Evolutionary conservation across 1,284 basidiomycete species (phyloP), one percentile per base, ranked within the genome.

Genomic region (Heterobasidion irregulare): DNA sequence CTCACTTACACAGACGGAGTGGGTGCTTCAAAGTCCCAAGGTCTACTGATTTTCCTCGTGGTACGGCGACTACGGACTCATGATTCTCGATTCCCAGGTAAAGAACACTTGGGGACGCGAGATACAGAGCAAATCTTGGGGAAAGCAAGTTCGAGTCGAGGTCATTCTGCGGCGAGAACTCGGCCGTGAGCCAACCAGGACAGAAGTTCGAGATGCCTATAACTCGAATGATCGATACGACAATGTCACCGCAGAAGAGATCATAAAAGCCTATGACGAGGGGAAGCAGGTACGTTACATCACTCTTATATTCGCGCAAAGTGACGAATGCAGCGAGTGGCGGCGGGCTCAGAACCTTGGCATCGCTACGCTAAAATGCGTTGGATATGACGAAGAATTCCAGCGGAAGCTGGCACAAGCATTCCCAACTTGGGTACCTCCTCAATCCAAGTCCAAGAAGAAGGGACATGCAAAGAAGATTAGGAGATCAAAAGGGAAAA

Each of bases 381-480:
- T 65, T 13, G 63, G 56, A 3, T 65, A 64, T 33, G 65, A 65
- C 52, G 56, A 59, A 16, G 54, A 33, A 3, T 61, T 66, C 46
- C 59, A 64, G 32, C 57, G 58, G 2, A 16, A 47, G 46, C 46
- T 47, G 10, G 16, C 18, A 32, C n/a, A 45, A 13, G 43, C n/a
- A 19, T 41, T 16, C 16, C 10, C n/a, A 32, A 44, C 41, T 43
- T 41, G 6, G 50, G 18, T 15, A 33, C 33, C 18, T 41, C 36
- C 35, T 19, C 26, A 13, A 7, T 2, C 38, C 38, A 16, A 15
- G 10, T 38, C 16, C n/a, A 52, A 26, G 36, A 15, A 41, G 8
- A 15, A 16, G 33, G 18, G 19, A n/a, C 19, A 32, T 43, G 46
- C 2, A 32, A 47, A 19, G 46, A 13, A 16, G 46, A 32, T 19